Evolutionary conservation across 805 yeast species (phyloP).

Genomic region (Saccharomycopsis amapae): DNA sequence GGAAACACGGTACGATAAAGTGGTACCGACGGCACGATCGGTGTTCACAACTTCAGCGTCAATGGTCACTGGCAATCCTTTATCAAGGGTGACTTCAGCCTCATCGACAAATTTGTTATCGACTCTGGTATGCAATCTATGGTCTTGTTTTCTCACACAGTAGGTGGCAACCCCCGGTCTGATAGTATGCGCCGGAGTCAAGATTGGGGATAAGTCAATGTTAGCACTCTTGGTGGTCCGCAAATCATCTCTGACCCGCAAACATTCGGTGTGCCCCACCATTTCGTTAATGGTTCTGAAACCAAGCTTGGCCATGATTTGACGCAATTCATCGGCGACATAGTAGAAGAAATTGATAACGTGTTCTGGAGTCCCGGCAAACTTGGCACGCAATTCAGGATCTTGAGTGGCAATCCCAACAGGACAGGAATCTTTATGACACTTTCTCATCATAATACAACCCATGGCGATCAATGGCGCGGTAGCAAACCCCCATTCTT

Average conservation of each 20-base stretch:
- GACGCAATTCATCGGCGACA: constrained; percentile 85
- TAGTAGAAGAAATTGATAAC: constrained; percentile 97
- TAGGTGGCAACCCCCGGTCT: constrained; percentile 96
- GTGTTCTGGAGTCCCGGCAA: constrained; percentile 96
- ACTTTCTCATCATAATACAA: constrained; percentile 92
- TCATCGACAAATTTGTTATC: constrained; percentile 96
- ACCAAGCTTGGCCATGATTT: constrained; percentile 90
- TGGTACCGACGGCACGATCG: constrained; percentile 93
- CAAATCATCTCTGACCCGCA: constrained; percentile 75
- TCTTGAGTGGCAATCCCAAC: constrained; percentile 99
- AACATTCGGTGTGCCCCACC: constrained; percentile 95
- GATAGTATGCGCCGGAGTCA: constrained; percentile 93
- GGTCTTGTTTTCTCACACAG: constrained; percentile 90
- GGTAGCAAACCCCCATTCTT: constrained; percentile 97
- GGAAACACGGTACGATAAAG: constrained; percentile 88
- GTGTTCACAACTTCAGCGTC: constrained; percentile 92
- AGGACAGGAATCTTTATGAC: constrained; percentile 92
- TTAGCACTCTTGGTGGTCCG: constrained; percentile 86
- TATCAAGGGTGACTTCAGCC: constrained; percentile 88
- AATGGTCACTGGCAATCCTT: constrained; percentile 92
- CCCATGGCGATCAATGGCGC: constrained; percentile 97
- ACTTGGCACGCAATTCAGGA: constrained; percentile 85
- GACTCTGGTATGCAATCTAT: constrained; percentile 82
- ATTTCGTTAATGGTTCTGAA: constrained; percentile 94
- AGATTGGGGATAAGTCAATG: constrained; percentile 84